phyloP scores from a whole-genome alignment of 2,329 filamentous ascomycete species.

The Nemania sp. region DNA sequence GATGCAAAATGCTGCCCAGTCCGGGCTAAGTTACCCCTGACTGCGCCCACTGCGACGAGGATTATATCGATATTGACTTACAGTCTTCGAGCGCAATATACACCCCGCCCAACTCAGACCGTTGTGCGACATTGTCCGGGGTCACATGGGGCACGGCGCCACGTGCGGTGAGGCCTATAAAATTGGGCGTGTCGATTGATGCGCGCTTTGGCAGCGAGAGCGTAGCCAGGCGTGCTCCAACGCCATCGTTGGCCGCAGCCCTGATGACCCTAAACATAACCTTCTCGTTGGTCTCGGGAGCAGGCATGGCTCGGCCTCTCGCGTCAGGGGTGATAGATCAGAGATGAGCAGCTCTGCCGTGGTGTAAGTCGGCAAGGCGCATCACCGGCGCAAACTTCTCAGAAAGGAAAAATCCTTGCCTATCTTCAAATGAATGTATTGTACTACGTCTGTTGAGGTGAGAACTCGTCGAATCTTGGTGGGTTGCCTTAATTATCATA shows the following conservation, averaged over 20 bases:
- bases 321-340: background rate
- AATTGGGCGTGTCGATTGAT: conserved; percentile 80
- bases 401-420: conserved; percentile 3
- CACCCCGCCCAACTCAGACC: conserved; percentile 67
- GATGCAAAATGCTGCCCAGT: too few species aligned
- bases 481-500: too few species aligned
- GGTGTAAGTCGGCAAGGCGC: too few species aligned
- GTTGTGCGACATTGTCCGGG: conserved; percentile 74
- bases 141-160: conserved; percentile 86
- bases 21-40: too few species aligned
- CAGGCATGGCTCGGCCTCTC: conserved; percentile 17
- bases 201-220: conserved; percentile 65
- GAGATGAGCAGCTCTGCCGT: too few species aligned
- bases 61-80: conserved; percentile 51
- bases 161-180: conserved; percentile 77
- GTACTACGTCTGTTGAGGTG: too few species aligned
- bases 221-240: conserved; percentile 66
- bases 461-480: too few species aligned
- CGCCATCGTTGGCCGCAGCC: conserved; percentile 43
- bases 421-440: too few species aligned
- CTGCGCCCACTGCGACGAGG: background rate
- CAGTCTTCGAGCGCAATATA: conserved; percentile 93
- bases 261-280: conserved; percentile 54
- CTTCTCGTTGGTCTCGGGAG: conserved; percentile 24
- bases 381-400: too few species aligned